Evolutionary conservation across 1,284 basidiomycete genomes (phyloP), one percentile per base, ranked within the genome.

Genomic region (Tetrapyrgos nigripes): DNA sequence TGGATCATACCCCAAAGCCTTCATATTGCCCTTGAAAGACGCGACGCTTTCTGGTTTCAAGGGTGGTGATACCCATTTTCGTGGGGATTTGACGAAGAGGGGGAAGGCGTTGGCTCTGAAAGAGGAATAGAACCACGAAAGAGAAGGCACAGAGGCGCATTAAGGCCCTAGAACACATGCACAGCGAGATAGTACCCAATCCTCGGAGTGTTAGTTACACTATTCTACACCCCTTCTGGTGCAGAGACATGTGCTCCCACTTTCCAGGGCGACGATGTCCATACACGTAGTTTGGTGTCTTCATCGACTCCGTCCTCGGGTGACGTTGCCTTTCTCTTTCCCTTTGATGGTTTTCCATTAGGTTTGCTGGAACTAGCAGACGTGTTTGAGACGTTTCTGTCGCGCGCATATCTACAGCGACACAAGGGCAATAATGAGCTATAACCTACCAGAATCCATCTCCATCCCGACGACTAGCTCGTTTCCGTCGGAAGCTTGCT

Each of bases 181-280:
- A 28, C 14, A 1, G 14, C 26, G 21, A 8, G 19, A n/a, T 73
- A 78, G 46, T 63, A 90, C 89, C 88, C 86, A 21, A 92, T 84
- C n/a, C 79, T 76, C 5, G 86, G 83, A 2, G 93, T 92, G 59
- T 94, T 91, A 4, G 83, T 62, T 3, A 94, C 73, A 0, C 90
- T 76, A 58, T 92, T 91, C 65, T 93, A 89, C 0, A 92, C 84
- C 0, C 93, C 93, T 3, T 92, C 93, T 1, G 88, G 87, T 14
- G 89, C 83, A 23, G 90, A 93, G 31, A 94, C 89, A 68, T 96
- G 93, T 1, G 92, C 92, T 1, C 94, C 94, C 14, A 95, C 76
- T 67, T 88, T 89, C 87, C 87, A 89, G 11, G 1, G 24, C 28
- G 19, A 33, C 13, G 33, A 24, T 13, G 19, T 33, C 23, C 50